Evolutionary conservation across 345 rosid genomes (phyloP).

Genomic region (Orychophragmus violaceus): DNA sequence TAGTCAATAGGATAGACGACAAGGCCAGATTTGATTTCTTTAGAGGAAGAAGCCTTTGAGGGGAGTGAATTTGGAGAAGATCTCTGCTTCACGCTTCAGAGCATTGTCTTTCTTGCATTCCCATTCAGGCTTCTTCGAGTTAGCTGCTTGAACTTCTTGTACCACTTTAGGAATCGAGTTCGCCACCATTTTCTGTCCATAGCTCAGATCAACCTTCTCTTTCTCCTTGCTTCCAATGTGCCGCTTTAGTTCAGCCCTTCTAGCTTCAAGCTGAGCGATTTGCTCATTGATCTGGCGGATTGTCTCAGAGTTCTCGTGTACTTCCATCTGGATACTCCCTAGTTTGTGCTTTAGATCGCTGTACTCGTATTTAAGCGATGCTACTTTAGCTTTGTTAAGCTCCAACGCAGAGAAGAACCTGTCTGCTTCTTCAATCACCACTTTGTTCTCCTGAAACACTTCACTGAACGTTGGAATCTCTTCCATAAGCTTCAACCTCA

Average conservation of each 20-base stretch:
- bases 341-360: conserved; percentile 45
- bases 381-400: conserved; percentile 47
- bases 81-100: conserved; percentile 43
- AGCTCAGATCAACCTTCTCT: conserved; percentile 33
- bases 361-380: conserved; percentile 49
- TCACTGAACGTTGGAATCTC: conserved; percentile 56
- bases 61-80: conserved; percentile 48
- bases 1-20: not conserved
- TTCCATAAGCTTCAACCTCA: conserved; percentile 57
- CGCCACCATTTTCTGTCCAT: conserved; percentile 46
- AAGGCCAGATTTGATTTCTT: not conserved
- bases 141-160: conserved; percentile 50
- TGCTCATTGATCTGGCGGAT: conserved; percentile 54
- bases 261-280: conserved; percentile 46
- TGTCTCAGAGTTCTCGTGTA: conserved; percentile 35
- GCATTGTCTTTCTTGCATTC: conserved; percentile 48
- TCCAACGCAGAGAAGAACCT: conserved; percentile 42
- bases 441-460: conserved; percentile 51
- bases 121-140: conserved; percentile 48
- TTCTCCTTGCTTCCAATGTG: conserved; percentile 39
- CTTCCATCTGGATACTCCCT: conserved; percentile 40
- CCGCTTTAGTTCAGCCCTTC: conserved; percentile 34
- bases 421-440: conserved; percentile 40
- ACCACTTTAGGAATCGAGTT: conserved; percentile 43
- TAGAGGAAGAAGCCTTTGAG: conserved; percentile 42